Base-by-base conservation (phyloP, 2,329 filamentous ascomycete species). In the Sordariomycetes sp. region DNA sequence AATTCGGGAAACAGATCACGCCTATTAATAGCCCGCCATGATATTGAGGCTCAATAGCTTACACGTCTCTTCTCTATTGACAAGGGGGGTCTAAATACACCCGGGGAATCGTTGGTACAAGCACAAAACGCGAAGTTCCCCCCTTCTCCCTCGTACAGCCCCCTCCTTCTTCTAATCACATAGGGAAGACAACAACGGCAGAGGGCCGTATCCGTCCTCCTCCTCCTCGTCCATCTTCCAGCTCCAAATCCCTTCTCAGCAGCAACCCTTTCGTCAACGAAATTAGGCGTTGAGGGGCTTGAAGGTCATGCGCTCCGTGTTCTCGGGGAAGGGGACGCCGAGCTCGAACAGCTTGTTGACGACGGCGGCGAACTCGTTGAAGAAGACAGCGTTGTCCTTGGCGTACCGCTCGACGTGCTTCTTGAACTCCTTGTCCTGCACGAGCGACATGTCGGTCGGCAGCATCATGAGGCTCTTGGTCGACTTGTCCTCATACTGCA, bases 401-500 rank as follows among this genome's bases (percentile, higher is more conserved):
- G 93, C 92, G 71, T 97, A 97, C 72, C 86, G 84, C 73, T 96
- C 85, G 34, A 93, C 89, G 67, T 82, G 86, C 68, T 82, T 77
- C 75, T 82, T 85, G 80, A 97, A 95, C 64, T 79, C 79, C 82
- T 93, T 93, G 76, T 97, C 93, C 76, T 92, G 83, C 68, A 96
- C 76, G 59, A 97, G 79, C 59, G 87, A 88, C 75, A 95, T 85
- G 69, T 99, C 93, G 63, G 90, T 88, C 57, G 94, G 94, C 72
- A 99, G 79, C 93, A 99, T 97, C 94, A 99, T 97, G 66, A 97
- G 77, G 50, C 81, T 80, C 82, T 96, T 92, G 68, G 87, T 90
- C 69, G 79, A 83, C 77, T 89, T 88, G 76, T 97, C 92, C 76
- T 96, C 86, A 71, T 87, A 93, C 81, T 95, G 60, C 62, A 65